A percentile compares a stretch with the other conserved stretches of the same genome.
Evolutionary conservation across 331 rosid species (phyloP).

Genomic region (Cucumis variabilis): DNA sequence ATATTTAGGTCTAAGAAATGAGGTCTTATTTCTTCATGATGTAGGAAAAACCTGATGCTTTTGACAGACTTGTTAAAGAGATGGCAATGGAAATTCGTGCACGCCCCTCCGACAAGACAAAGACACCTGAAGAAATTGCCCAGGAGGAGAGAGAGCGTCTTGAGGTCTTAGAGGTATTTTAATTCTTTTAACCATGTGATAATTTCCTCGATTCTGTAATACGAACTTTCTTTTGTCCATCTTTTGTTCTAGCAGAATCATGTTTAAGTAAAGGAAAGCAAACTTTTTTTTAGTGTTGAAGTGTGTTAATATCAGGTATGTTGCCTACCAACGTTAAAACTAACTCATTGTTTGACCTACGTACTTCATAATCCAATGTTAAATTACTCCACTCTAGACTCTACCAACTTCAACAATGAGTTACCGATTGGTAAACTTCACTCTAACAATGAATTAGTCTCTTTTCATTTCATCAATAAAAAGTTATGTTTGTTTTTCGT

Average conservation of each 20-base stretch:
- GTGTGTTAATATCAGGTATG: not conserved
- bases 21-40: conserved; percentile 22
- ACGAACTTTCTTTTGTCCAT: not conserved
- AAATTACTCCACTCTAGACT: too few relatives aligned
- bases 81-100: conserved; percentile 88
- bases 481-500: too few relatives aligned
- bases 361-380: too few relatives aligned
- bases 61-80: conserved; percentile 71
- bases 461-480: too few relatives aligned
- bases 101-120: conserved; percentile 89
- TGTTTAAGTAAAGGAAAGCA: not conserved
- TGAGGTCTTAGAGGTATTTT: conserved; percentile 75
- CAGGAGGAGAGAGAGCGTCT: conserved; percentile 88
- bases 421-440: too few relatives aligned
- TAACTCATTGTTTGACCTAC: too few relatives aligned
- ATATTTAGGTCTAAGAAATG: not conserved
- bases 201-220: conserved; percentile 25
- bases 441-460: too few relatives aligned
- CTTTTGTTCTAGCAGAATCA: not conserved
- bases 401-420: too few relatives aligned
- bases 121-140: conserved; percentile 91
- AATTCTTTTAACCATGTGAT: not conserved
- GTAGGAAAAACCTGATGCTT: conserved; percentile 81
- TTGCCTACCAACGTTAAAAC: too few relatives aligned
- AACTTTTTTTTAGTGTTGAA: not conserved